Percentiles rank a stretch among this genome's conserved stretches.
Evolutionary conservation across 306 rosid species (phyloP).

Genomic region (Begonia masoniana): DNA sequence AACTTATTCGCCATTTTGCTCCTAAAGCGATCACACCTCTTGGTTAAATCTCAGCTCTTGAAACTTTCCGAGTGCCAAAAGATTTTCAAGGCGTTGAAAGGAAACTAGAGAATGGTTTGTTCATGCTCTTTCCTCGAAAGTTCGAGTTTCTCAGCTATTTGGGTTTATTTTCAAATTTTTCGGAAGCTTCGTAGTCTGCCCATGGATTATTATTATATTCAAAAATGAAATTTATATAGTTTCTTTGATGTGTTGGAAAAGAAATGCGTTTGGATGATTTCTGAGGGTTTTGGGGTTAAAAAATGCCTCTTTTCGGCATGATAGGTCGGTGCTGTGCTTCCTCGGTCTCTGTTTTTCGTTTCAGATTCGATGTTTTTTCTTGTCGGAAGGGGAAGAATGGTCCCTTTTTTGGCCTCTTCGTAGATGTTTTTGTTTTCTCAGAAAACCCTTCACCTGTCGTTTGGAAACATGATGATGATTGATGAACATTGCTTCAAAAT

Average conservation of each 20-base stretch:
- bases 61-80: too few relatives aligned
- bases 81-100: too few relatives aligned
- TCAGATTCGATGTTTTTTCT: background rate
- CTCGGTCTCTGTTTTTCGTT: background rate
- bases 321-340: background rate
- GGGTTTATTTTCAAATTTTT: too few relatives aligned
- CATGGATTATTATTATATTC: background rate
- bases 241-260: background rate
- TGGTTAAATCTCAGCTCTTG: too few relatives aligned
- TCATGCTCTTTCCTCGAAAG: too few relatives aligned
- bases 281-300: background rate
- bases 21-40: background rate
- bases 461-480: background rate
- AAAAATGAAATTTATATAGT: background rate
- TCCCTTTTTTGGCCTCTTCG: background rate
- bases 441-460: background rate
- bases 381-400: background rate
- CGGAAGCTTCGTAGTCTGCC: background rate
- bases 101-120: too few relatives aligned
- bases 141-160: too few relatives aligned
- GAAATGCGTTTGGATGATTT: background rate
- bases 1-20: conserved; percentile 17
- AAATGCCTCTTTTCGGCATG: background rate
- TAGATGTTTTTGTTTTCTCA: too few relatives aligned
- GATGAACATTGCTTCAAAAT: too few relatives aligned